Base-by-base conservation (phyloP, 78 protist species). In the Polysphondylium violaceum region DNA sequence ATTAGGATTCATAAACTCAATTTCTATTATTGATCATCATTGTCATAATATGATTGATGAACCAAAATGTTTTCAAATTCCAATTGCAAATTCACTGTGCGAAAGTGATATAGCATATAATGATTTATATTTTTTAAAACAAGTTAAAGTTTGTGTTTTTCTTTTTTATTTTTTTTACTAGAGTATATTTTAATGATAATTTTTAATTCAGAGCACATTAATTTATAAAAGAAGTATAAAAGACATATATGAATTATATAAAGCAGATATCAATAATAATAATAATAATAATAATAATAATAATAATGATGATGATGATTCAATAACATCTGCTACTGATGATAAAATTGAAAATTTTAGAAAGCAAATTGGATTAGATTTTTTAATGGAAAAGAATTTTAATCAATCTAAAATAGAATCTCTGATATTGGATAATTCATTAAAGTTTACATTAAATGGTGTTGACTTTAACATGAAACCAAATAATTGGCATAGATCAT, bases 21-120 rank as follows among this genome's bases (percentile, higher is more conserved):
- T 55, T 17, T 47, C 29, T 27, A 25, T 60, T 0, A n/a, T 83
- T 21, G 91, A 83, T 44, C 91, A 83, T 33, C 91, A 83, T 51
- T 83, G 91, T 44, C 91, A 83, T 58, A 83, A 83, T 69, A 35
- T 83, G 21, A 21, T 83, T n/a, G 79, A 71, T 69, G 59, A 38
- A 27, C 71, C 14, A 41, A 19, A 31, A n/a, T 17, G 35, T 17
- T 16, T 38, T 23, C n/a, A 36, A 59, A 21, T 69, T 11, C 91
- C 91, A 0, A 25, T 83, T 12, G 23, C 50, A n/a, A 17, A 44
- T 29, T 27, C 63, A 7, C 58, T 83, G 3, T 29, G 56, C 17
- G 81, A 83, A 23, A 72, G 67, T n/a, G 41, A 50, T 14, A 29
- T 63, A 58, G 36, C 40, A 4, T 27, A 41, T 58, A 44, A 83